A percentile compares a stretch with the other conserved stretches of the same genome.
phyloP scores from a whole-genome alignment of 192 early-diverging fungal genomes.

The Chytriomyces sp. region DNA sequence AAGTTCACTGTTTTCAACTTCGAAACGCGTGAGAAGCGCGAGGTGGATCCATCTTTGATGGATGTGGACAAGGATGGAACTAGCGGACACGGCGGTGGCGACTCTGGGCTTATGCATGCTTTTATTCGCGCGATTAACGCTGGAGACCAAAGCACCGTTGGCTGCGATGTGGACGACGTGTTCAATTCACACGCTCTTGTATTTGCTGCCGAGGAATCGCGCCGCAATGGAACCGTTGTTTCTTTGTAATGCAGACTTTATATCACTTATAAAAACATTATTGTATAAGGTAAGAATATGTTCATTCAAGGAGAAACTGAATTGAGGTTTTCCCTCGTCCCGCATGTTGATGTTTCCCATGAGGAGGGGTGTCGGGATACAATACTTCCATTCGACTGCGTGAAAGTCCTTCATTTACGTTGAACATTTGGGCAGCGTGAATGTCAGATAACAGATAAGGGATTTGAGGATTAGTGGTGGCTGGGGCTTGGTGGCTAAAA shows the following conservation, averaged over 20 bases:
- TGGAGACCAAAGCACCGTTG: conserved; percentile 30
- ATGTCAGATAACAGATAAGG: too few relatives aligned
- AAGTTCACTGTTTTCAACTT: conserved; percentile 53
- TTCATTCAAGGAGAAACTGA: too few relatives aligned
- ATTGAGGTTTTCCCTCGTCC: too few relatives aligned
- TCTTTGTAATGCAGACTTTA: conserved; percentile 27
- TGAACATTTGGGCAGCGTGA: too few relatives aligned
- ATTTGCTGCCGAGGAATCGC: conserved; percentile 55
- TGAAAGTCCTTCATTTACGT: too few relatives aligned
- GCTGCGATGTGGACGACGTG: conserved; percentile 42
- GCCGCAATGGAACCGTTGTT: conserved; percentile 42
- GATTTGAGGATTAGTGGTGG: too few relatives aligned
- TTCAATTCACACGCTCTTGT: conserved; percentile 45
- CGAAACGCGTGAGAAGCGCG: conserved; percentile 36
- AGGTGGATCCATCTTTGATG: conserved; percentile 11
- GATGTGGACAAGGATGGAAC: conserved; percentile 9
- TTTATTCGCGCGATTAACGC: conserved; percentile 43
- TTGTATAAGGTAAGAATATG: too few relatives aligned
- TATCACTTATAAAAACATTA: neutral
- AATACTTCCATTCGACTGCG: too few relatives aligned
- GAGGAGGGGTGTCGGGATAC: too few relatives aligned
- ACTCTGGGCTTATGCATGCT: conserved; percentile 43
- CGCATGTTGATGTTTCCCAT: too few relatives aligned
- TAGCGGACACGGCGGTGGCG: conserved; percentile 52
- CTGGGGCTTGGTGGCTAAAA: too few relatives aligned